Evolutionary conservation across 148 eudicot species (phyloP), one percentile per base, ranked within the genome.

Genomic region (Polygonum aviculare): DNA sequence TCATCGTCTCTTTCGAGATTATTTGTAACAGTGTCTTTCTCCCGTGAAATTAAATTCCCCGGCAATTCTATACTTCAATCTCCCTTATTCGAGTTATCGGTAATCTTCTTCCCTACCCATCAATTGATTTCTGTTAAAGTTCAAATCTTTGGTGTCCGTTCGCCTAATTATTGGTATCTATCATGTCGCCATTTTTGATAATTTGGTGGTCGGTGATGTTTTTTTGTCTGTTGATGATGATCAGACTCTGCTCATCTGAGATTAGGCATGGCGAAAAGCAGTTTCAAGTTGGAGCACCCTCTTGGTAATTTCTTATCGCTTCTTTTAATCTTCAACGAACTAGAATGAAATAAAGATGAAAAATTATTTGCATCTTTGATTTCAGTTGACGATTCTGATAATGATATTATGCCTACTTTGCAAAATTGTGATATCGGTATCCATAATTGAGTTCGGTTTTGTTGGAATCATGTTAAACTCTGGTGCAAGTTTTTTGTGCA

Each of bases 231-330:
- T 2, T 10, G 45, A 31, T 11, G n/a, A 35, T 4, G 33, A 73
- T 12, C 41, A 59, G 40, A 36, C 22, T 74, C 47, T 31, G 19
- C 21, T 73, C 19, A 31, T 48, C 11, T 72, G 33, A 55, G 16
- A 48, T 40, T 40, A 10, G 48, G 35, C 39, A 84, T 81, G 86
- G 85, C 85, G 41, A 84, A 75, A 67, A 82, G 78, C 73, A 73
- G 83, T 52, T 84, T 84, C 78, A 84, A 82, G 78, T 59, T 78
- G 47, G 83, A 82, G 21, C 77, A 82, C 74, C 83, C 87, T n/a
- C 74, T 80, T 75, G 87, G 87, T 84, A 74, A 19, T 75, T 75
- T 65, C 8, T 7, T n/a, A 16, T 19, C 72, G 41, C 51, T 74
- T 12, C 38, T 74, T 26, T 36, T 63, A 6, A 12, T n/a, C 73